A percentile compares a stretch with the other conserved stretches of the same genome.
Evolutionary conservation across 2,329 filamentous ascomycete genomes (phyloP).

Genomic region (Fusarium sp.): DNA sequence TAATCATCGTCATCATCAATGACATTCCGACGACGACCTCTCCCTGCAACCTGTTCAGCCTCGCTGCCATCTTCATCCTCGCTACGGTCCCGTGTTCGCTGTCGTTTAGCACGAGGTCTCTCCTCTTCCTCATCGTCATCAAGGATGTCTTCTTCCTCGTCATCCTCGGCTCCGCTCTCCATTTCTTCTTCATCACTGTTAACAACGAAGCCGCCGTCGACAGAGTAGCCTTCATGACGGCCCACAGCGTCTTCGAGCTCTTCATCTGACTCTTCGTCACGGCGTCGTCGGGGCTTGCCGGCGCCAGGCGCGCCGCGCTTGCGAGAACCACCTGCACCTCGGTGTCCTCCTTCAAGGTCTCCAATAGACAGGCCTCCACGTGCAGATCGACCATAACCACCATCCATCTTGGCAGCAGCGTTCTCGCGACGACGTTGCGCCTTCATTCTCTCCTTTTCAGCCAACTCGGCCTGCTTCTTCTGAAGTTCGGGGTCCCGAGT

Average conservation of each 20-base stretch:
- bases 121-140: constrained; percentile 65
- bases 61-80: constrained; percentile 64
- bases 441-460: constrained; percentile 78
- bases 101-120: constrained; percentile 59
- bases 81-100: constrained; percentile 59
- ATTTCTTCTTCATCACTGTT: constrained; percentile 77
- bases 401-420: constrained; percentile 71
- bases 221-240: constrained; percentile 79
- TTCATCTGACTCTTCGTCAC: constrained; percentile 82
- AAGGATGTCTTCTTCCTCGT: constrained; percentile 69
- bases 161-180: constrained; percentile 71
- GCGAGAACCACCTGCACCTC: constrained; percentile 59
- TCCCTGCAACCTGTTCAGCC: constrained; percentile 60
- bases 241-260: constrained; percentile 71
- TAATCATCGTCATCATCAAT: constrained; percentile 71
- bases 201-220: constrained; percentile 82
- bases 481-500: constrained; percentile 80
- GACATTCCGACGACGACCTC: constrained; percentile 65
- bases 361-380: constrained; percentile 72
- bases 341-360: constrained; percentile 73
- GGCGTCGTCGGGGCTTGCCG: constrained; percentile 63
- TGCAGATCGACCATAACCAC: constrained; percentile 63
- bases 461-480: constrained; percentile 77
- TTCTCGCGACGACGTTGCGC: constrained; percentile 74
- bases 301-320: constrained; percentile 64